A percentile compares a stretch with the other conserved stretches of the same genome.
These are phyloP conservation scores for Cornus controversa DNA, from an alignment of 148 eudicot species.

Conservation along the genomic window DNA sequence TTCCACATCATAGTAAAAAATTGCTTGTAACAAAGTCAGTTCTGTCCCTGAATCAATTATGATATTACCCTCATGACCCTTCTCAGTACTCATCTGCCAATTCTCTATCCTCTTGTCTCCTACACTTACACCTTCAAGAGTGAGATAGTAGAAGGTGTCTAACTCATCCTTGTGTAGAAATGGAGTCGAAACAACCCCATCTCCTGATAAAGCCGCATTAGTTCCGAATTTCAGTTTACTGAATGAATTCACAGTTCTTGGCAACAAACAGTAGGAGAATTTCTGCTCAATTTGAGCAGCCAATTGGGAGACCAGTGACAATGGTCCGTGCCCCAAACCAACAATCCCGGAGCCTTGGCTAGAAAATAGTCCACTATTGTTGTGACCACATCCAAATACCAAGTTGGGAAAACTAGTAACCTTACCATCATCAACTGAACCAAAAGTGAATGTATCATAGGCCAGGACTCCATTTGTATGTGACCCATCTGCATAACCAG, in stretches of 20 bases:
- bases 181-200: constrained; percentile 21
- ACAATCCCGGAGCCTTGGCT: constrained; percentile 29
- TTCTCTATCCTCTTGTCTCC: constrained; percentile 15
- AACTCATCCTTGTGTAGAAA: neutral
- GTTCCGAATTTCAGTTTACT: constrained; percentile 39
- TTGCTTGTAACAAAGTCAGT: constrained; percentile 25
- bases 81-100: no score
- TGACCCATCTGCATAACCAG: constrained; percentile 31
- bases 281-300: constrained; percentile 19
- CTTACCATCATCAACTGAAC: neutral
- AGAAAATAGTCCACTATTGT: constrained; percentile 32
- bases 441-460: constrained; percentile 32
- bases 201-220: neutral
- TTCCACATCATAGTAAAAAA: constrained; percentile 23
- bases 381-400: constrained; percentile 48
- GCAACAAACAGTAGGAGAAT: constrained; percentile 49
- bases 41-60: constrained; percentile 41
- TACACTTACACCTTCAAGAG: constrained; percentile 23
- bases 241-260: neutral
- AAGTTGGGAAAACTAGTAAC: constrained; percentile 19
- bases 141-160: constrained; percentile 25
- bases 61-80: constrained; percentile 20
- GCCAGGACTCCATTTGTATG: constrained; percentile 32
- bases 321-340: constrained; percentile 42
- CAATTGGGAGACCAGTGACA: constrained; percentile 44